Base-by-base conservation (phyloP, 805 yeast genomes). In the Saccharomycopsis schoenii region DNA sequence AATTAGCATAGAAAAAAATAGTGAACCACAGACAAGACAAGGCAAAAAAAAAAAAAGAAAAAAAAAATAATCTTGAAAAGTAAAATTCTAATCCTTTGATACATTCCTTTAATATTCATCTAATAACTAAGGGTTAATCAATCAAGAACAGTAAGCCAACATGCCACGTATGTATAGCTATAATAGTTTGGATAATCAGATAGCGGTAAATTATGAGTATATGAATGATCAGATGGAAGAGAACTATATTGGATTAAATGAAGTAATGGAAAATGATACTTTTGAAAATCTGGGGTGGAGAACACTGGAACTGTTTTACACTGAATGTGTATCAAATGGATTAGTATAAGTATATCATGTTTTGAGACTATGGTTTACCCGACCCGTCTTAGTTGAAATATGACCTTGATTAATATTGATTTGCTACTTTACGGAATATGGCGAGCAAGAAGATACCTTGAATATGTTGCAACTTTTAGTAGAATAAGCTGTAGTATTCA, bases 121-220 rank as follows among this genome's bases (percentile, higher is more conserved):
- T 57, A 50, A 50, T 37, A 40, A 24, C 55, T 29, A 61, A 58
- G 61, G 64, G 58, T 59, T 50, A 56, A 61, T 50, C 37, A 56
- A 51, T 50, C 57, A 50, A 58, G 57, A 55, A 62, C 43, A 62
- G 50, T 60, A 60, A 60, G 54, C 56, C 65, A 62, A 62, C 41
- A 62, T 62, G 65, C 65, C 65, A 58, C 65, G 65, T 62, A 62
- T 58, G 65, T 62, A 62, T 62, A 47, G 57, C 34, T 21, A 43
- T 39, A 24, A 25, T 19, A 54, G 29, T 54, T 24, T n/a, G 14
- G 25, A 47, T 47, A 11, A 47, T 10, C 52, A 47, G 34, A 25
- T 21, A 47, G 2, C 10, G 25, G 34, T 47, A 34, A 47, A 47
- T 21, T 47, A 47, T 24, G 42, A 17, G 17, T n/a, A 14, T 54